These are phyloP conservation scores for Priceomyces castillae DNA, from an alignment of 805 yeast species.

Conservation along the genomic window DNA sequence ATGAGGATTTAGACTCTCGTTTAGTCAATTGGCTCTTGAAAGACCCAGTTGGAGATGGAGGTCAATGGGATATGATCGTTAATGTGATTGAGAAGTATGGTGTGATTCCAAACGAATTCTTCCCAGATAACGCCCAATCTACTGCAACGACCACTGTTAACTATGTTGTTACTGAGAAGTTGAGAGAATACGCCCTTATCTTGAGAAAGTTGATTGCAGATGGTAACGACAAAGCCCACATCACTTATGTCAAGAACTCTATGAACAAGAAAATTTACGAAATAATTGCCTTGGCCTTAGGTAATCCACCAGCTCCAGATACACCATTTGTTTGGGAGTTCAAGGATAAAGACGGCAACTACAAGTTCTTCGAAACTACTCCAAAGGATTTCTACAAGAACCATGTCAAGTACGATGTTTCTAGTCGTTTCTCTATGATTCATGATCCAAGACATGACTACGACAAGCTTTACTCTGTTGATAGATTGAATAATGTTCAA, in stretches of 20 bases:
- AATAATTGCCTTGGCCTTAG: conserved; percentile 65
- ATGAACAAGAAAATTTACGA: conserved; percentile 64
- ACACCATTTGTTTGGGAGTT: conserved; percentile 74
- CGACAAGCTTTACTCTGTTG: conserved; percentile 63
- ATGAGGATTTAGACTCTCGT: conserved; percentile 66
- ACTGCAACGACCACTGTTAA: conserved; percentile 57
- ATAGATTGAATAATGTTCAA: conserved; percentile 68
- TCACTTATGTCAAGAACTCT: conserved; percentile 31
- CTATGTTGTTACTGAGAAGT: conserved; percentile 59
- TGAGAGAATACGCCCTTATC: conserved; percentile 74
- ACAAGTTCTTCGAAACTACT: conserved; percentile 50
- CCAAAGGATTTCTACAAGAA: conserved; percentile 64
- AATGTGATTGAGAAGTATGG: conserved; percentile 80
- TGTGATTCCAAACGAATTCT: conserved; percentile 67
- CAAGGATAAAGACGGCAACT: conserved; percentile 66
- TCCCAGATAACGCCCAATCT: conserved; percentile 64
- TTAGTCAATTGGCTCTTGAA: conserved; percentile 61
- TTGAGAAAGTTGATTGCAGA: conserved; percentile 52
- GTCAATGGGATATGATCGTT: conserved; percentile 82
- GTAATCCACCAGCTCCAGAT: conserved; percentile 73
- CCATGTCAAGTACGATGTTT: conserved; percentile 51
- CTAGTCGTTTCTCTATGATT: conserved; percentile 61
- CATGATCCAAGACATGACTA: conserved; percentile 80
- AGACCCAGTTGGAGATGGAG: conserved; percentile 79
- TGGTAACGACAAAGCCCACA: conserved; percentile 38